Evolutionary conservation across 1,284 basidiomycete species (phyloP).

Genomic region (Cystobasidium slooffiae): DNA sequence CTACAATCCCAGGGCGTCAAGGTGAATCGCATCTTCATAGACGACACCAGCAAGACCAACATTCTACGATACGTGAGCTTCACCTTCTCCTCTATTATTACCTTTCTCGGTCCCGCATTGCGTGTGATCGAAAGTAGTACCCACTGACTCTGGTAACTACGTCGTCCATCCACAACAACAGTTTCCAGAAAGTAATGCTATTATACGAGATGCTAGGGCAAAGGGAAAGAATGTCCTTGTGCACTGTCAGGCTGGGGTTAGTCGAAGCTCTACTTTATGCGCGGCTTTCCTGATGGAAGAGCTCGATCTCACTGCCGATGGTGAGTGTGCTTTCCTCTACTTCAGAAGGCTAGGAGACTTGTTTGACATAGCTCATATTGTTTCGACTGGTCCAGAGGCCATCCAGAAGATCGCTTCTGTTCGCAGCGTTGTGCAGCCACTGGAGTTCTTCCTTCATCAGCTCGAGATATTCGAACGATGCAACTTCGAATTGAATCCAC

Average conservation of each 20-base stretch:
- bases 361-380: background rate
- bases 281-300: constrained; percentile 58
- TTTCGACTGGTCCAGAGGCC: constrained; percentile 51
- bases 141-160: too few species aligned
- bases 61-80: constrained; percentile 50
- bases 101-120: background rate
- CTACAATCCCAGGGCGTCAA: constrained; percentile 43
- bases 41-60: constrained; percentile 57
- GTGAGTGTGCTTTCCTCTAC: constrained; percentile 21
- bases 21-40: constrained; percentile 55
- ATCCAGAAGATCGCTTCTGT: constrained; percentile 53
- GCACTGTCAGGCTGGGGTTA: constrained; percentile 58
- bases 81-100: background rate
- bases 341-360: background rate
- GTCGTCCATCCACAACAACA: constrained; percentile 43
- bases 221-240: constrained; percentile 55
- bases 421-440: constrained; percentile 54
- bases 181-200: constrained; percentile 53
- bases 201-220: constrained; percentile 53
- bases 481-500: constrained; percentile 55
- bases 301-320: constrained; percentile 50
- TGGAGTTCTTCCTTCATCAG: constrained; percentile 57
- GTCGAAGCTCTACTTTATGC: constrained; percentile 55
- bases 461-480: constrained; percentile 57
- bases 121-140: background rate